These are phyloP conservation scores for Ustilago tritici DNA, from an alignment of 1,284 basidiomycete genomes.

Conservation along the genomic window DNA sequence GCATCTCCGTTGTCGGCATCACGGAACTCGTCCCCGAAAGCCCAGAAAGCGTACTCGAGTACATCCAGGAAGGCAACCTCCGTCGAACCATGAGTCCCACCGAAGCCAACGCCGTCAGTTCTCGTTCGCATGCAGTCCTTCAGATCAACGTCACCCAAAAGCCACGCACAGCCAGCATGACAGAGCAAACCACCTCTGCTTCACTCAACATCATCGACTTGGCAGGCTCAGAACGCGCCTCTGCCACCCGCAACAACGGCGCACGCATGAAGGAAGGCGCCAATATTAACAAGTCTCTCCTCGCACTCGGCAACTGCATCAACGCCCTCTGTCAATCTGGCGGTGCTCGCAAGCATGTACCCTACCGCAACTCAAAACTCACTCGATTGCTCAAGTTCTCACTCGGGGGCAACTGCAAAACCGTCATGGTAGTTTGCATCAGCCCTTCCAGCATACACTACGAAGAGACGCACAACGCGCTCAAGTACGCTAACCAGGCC, in stretches of 20 bases:
- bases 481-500: constrained; percentile 69
- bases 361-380: constrained; percentile 68
- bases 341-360: constrained; percentile 59
- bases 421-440: constrained; percentile 70
- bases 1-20: constrained; percentile 69
- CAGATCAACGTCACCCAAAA: constrained; percentile 69
- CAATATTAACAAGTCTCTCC: constrained; percentile 69
- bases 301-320: constrained; percentile 69
- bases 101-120: constrained; percentile 68
- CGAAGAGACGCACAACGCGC: constrained; percentile 69
- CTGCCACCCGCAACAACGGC: constrained; percentile 68
- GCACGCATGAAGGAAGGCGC: constrained; percentile 70
- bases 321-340: constrained; percentile 68
- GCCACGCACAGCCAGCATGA: constrained; percentile 64
- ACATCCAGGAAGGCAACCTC: constrained; percentile 67
- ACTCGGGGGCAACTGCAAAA: constrained; percentile 70
- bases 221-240: constrained; percentile 67
- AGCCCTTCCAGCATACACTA: constrained; percentile 67
- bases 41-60: constrained; percentile 65
- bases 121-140: constrained; percentile 67
- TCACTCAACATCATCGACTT: constrained; percentile 70
- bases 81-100: constrained; percentile 68
- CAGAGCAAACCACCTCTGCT: constrained; percentile 64
- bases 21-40: constrained; percentile 66
- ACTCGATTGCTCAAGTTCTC: constrained; percentile 69